Base-by-base conservation (phyloP, 2,329 filamentous ascomycete genomes). In the Xylaria sp. region DNA sequence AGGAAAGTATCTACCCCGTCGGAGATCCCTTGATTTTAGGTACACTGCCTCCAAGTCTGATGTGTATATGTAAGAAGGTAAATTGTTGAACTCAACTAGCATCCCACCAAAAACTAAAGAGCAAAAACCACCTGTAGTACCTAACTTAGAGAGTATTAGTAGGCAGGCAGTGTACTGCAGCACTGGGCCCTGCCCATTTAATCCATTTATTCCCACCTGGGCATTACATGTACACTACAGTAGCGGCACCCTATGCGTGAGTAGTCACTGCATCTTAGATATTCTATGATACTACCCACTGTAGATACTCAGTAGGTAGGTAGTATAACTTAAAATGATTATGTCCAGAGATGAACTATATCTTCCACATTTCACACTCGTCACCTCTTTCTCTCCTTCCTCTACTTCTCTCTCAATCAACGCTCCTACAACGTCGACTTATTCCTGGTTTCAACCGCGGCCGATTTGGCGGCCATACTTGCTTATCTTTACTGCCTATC, bases 311-410 rank as follows among this genome's bases (percentile, higher is more conserved):
- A 8, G 34, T 54, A 54, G 25, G 34, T 28, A 55, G n/a, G 55
- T 46, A 66, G 57, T n/a, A 34, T 50, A 68, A 41, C 58, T 60
- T 48, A 50, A 69, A 65, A 62, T 62, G 50, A 57, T 48, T 63
- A 62, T 55, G 46, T 55, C 65, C 62, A 65, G 57, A 50, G 58
- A 39, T 54, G 44, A 55, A 28, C 61, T 23, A 10, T 44, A 28
- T 62, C 54, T 59, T 63, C 50, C 48, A 48, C 63, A 32, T 62
- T 46, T 61, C 37, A 37, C 41, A 32, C 63, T 48, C 48, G 32
- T 58, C 63, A 61, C 34, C 66, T 39, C 10, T 54, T 32, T 25
- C 12, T 9, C 23, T 10, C n/a, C 52, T 50, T 37, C 23, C 34
- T 10, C 10, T 37, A 8, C 7, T 13, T 51, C n/a, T 15, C 51